Evolutionary conservation across 1,284 basidiomycete genomes (phyloP).

Genomic region (Volvariella surrecta): DNA sequence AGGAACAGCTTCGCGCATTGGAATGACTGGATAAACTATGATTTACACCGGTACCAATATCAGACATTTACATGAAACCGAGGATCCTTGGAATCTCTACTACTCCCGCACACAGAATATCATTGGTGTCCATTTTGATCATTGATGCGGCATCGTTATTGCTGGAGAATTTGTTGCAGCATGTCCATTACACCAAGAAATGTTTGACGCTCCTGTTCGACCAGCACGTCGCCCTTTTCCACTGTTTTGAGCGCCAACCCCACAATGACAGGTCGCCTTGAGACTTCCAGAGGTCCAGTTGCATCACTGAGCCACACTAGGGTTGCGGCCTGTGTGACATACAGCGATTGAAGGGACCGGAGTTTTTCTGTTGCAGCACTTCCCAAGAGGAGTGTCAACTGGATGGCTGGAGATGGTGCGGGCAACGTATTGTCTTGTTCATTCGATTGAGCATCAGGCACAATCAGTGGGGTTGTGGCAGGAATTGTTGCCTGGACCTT

Average conservation of each 20-base stretch:
- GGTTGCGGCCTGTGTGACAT: constrained; percentile 80
- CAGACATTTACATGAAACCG: too few relatives aligned
- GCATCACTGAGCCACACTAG: constrained; percentile 63
- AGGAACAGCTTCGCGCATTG: constrained; percentile 16
- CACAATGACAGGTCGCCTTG: constrained; percentile 51
- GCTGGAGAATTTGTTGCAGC: constrained; percentile 36
- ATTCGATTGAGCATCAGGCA: constrained; percentile 26
- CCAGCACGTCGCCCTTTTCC: constrained; percentile 23
- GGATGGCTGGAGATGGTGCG: constrained; percentile 61
- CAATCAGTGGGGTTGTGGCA: constrained; percentile 49
- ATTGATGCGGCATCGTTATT: constrained; percentile 1
- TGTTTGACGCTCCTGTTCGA: constrained; percentile 41
- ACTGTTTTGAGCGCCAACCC: constrained; percentile 55
- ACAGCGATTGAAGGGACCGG: constrained; percentile 72
- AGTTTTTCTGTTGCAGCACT: constrained; percentile 52
- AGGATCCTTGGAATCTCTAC: too few relatives aligned
- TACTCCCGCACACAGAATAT: too few relatives aligned
- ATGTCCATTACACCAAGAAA: constrained; percentile 66
- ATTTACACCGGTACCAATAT: too few relatives aligned
- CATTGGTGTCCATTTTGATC: too few relatives aligned
- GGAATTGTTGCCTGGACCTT: constrained; percentile 82
- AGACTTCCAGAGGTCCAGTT: constrained; percentile 25
- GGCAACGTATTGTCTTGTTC: constrained; percentile 41
- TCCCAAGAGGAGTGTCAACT: constrained; percentile 74
- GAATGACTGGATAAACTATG: constrained; percentile 5